These are phyloP conservation scores for Tolypocladium ovalisporum DNA, from an alignment of 2,329 filamentous ascomycete species.

Conservation along the genomic window DNA sequence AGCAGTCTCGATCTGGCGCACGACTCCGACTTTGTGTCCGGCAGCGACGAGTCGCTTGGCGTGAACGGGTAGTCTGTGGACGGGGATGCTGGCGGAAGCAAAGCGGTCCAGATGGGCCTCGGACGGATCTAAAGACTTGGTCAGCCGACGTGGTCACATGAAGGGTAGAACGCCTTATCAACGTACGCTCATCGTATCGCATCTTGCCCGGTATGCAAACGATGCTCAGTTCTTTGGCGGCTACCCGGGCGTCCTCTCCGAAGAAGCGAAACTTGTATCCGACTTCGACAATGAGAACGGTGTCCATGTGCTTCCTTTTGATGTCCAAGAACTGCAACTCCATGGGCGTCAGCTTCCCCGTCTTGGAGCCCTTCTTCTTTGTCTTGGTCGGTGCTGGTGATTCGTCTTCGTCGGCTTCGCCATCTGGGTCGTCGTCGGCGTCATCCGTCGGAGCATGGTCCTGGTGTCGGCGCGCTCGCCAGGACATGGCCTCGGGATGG, in stretches of 20 bases:
- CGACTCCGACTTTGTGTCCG: conserved; percentile 91
- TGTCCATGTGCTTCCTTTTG: conserved; percentile 83
- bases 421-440: conserved; percentile 42
- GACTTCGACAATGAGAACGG: conserved; percentile 83
- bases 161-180: background rate
- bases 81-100: conserved; percentile 89
- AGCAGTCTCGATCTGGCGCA: conserved; percentile 88
- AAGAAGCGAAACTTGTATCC: conserved; percentile 98
- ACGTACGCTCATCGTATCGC: conserved; percentile 77
- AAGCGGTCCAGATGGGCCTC: conserved; percentile 89
- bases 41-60: conserved; percentile 86
- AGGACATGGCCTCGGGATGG: conserved; percentile 68
- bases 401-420: conserved; percentile 45
- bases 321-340: conserved; percentile 90
- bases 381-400: conserved; percentile 31
- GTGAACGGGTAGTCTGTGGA: conserved; percentile 83
- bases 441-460: conserved; percentile 43
- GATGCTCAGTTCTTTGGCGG: conserved; percentile 84
- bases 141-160: background rate
- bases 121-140: conserved; percentile 50
- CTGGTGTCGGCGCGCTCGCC: conserved; percentile 45
- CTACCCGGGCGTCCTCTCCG: conserved; percentile 82
- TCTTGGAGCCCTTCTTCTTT: conserved; percentile 60
- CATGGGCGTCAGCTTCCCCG: conserved; percentile 82
- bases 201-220: conserved; percentile 95